Conservation (phyloP, 108 stramenopile genomes). For the Fragilaria crotonensis region DNA sequence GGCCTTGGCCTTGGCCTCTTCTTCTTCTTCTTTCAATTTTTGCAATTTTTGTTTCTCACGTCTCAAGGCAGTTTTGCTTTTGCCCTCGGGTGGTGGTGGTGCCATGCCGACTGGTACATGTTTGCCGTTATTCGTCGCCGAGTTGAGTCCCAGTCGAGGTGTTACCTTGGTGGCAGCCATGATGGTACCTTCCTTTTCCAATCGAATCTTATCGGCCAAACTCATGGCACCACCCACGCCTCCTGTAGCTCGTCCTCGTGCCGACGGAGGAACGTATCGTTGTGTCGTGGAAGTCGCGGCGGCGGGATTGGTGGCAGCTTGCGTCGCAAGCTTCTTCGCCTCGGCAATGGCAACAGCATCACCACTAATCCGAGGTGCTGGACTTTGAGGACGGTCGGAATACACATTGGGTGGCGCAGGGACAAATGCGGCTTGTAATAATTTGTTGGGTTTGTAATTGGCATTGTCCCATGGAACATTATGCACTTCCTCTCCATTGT, state of each 20-base stretch:
- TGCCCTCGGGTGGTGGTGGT: conserved; percentile 19
- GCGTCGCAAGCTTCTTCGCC: conserved; percentile 17
- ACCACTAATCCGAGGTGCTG: conserved; percentile 33
- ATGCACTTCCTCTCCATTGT: conserved; percentile 66
- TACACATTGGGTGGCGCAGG: conserved; percentile 46
- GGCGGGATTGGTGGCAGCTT: conserved; percentile 32
- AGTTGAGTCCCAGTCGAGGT: conserved; percentile 22
- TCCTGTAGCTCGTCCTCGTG: conserved; percentile 34
- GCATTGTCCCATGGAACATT: conserved; percentile 71
- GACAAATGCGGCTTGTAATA: conserved; percentile 60
- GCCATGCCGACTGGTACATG: conserved; percentile 37
- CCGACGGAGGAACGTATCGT: conserved; percentile 72
- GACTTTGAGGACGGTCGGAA: conserved; percentile 85
- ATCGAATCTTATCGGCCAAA: conserved; percentile 74
- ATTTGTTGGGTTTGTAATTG: conserved; percentile 53
- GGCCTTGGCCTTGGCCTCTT: conserved; percentile 47
- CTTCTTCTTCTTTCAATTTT: conserved; percentile 49
- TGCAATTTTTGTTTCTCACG: no score
- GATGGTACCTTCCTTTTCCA: conserved; percentile 67
- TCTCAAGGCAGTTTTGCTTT: conserved; percentile 71
- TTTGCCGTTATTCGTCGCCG: conserved; percentile 33
- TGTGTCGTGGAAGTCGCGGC: conserved; percentile 19
- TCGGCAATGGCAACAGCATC: conserved; percentile 23
- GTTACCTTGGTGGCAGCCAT: conserved; percentile 45
- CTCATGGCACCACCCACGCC: no score